Conservation (phyloP, 805 yeast species). For the Schizosaccharomyces lindneri region DNA sequence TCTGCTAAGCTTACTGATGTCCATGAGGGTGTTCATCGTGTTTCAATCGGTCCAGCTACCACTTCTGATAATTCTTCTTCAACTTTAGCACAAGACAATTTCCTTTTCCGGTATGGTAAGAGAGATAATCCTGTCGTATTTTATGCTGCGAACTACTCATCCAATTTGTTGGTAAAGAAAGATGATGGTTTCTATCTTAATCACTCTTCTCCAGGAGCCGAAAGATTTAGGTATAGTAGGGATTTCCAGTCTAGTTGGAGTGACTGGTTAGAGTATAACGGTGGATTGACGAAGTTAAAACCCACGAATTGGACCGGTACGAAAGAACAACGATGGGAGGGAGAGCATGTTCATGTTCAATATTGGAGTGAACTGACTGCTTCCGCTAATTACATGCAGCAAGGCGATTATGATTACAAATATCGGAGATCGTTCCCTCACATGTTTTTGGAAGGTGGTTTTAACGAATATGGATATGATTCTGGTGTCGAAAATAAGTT, state of each 20-base stretch:
- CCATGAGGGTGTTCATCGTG: not conserved
- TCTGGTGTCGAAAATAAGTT: constrained; percentile 1
- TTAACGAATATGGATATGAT: constrained; percentile 2
- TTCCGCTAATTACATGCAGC: constrained; percentile 2
- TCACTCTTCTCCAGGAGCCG: constrained; percentile 2
- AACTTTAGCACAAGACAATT: not conserved
- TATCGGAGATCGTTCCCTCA: not conserved
- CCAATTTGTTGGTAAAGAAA: not conserved
- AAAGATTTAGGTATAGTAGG: not conserved
- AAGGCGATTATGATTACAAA: not conserved
- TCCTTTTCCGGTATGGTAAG: not conserved
- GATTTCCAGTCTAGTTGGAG: not conserved
- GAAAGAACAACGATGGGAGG: not conserved
- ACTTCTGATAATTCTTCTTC: not conserved
- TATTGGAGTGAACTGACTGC: not conserved
- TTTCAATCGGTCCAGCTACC: not conserved
- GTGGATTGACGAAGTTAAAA: not conserved
- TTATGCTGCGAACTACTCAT: not conserved
- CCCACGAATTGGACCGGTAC: not conserved
- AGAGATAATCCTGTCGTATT: not conserved
- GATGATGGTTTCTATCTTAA: not conserved
- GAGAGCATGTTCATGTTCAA: constrained; percentile 2
- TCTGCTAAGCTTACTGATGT: not conserved
- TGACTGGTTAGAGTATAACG: not conserved
- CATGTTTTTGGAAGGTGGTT: not conserved